phyloP scores from a whole-genome alignment of 106 monocot species.

The Posidonia australis region DNA sequence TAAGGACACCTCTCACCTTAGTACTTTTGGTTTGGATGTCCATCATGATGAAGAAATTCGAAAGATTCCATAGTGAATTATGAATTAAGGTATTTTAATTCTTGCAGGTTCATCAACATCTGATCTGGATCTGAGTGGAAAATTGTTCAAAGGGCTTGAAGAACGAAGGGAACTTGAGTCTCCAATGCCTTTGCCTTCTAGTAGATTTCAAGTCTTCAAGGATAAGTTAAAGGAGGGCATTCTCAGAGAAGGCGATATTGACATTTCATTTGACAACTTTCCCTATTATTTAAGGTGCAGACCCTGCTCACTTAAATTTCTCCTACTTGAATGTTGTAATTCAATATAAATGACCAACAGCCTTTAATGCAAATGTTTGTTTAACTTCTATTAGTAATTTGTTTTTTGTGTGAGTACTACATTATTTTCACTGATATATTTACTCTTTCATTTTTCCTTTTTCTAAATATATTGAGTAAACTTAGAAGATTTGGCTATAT shows the following conservation, averaged over 20 bases:
- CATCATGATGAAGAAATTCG: conserved; percentile 24
- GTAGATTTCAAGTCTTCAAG: conserved; percentile 56
- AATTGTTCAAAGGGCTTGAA: conserved; percentile 33
- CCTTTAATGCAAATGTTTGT: no score
- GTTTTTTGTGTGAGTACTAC: no score
- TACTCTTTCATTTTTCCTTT: no score
- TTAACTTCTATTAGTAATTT: no score
- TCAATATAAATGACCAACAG: no score
- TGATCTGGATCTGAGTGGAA: conserved; percentile 50
- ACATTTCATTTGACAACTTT: conserved; percentile 74
- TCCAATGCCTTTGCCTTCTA: conserved; percentile 25
- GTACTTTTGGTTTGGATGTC: conserved; percentile 17
- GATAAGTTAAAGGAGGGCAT: conserved; percentile 61
- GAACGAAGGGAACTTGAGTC: conserved; percentile 38
- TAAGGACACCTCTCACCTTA: conserved; percentile 13
- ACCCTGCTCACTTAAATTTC: background rate
- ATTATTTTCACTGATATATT: no score
- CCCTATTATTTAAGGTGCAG: conserved; percentile 85
- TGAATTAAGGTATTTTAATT: conserved; percentile 30
- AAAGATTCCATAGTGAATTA: conserved; percentile 29
- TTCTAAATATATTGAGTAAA: no score
- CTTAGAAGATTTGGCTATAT: no score
- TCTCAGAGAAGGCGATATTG: conserved; percentile 43
- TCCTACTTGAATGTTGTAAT: background rate
- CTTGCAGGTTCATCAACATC: conserved; percentile 32